phyloP scores from a whole-genome alignment of 805 yeast genomes.

The Maudiozyma turicensis region DNA sequence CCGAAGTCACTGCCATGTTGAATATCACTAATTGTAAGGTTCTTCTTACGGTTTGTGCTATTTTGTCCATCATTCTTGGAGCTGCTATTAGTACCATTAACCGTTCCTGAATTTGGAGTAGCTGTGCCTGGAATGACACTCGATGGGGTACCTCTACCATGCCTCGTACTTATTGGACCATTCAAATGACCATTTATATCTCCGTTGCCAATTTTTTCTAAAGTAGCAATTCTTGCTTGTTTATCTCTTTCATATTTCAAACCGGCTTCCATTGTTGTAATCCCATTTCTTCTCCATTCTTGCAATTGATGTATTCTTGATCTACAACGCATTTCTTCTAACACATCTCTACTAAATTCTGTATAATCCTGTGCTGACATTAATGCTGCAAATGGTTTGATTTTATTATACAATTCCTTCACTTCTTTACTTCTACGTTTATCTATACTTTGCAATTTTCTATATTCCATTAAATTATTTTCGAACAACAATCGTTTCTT shows the following conservation, averaged over 20 bases:
- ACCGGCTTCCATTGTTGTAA: slow-evolving; percentile 76
- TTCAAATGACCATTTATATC: slow-evolving; percentile 14
- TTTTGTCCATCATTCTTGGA: neutral
- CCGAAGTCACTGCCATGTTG: slow-evolving; percentile 75
- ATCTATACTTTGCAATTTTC: slow-evolving; percentile 71
- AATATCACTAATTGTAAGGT: slow-evolving; percentile 51
- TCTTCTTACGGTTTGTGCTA: slow-evolving; percentile 25
- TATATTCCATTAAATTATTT: slow-evolving; percentile 73
- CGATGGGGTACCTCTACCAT: slow-evolving; percentile 20
- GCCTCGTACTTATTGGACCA: slow-evolving; percentile 15
- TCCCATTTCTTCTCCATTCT: slow-evolving; percentile 87
- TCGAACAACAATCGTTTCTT: slow-evolving; percentile 73
- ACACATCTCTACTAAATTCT: slow-evolving; percentile 58
- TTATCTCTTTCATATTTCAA: slow-evolving; percentile 82
- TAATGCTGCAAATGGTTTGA: slow-evolving; percentile 74
- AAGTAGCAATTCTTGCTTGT: slow-evolving; percentile 50
- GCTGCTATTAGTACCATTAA: slow-evolving; percentile 23
- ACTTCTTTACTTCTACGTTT: slow-evolving; percentile 85
- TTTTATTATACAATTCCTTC: slow-evolving; percentile 63
- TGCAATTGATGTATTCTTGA: slow-evolving; percentile 81
- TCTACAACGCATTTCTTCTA: slow-evolving; percentile 70
- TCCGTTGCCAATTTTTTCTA: slow-evolving; percentile 41
- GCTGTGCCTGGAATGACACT: slow-evolving; percentile 23
- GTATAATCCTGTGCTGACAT: slow-evolving; percentile 77
- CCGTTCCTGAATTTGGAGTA: slow-evolving; percentile 14